Evolutionary conservation across 108 stramenopile genomes (phyloP).

Genomic region (Cylindrotheca fusiformis): DNA sequence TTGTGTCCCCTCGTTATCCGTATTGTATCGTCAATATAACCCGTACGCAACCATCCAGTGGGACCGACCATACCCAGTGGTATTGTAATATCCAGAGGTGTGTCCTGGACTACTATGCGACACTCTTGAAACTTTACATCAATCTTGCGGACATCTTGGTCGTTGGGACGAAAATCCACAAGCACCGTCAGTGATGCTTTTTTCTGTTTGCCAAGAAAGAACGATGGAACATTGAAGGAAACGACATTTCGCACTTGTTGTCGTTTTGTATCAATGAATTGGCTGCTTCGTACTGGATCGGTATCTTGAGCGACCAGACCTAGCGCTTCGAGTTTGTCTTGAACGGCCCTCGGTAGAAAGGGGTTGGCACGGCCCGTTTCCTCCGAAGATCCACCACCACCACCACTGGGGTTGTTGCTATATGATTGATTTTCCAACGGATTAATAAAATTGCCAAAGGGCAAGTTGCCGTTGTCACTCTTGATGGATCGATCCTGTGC

Average conservation of each 20-base stretch:
- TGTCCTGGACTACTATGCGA: constrained; percentile 45
- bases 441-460: constrained; percentile 8
- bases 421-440: constrained; percentile 86
- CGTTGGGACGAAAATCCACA: constrained; percentile 51
- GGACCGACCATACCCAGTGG: constrained; percentile 72
- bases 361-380: constrained; percentile 62
- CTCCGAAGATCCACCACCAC: too few relatives aligned
- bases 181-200: constrained; percentile 55
- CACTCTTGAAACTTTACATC: constrained; percentile 77
- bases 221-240: constrained; percentile 38
- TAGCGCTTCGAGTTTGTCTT: constrained; percentile 64
- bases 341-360: constrained; percentile 53
- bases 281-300: constrained; percentile 53
- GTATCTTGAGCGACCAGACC: constrained; percentile 39
- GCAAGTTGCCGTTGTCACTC: neutral
- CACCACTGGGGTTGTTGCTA: constrained; percentile 61
- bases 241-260: constrained; percentile 73
- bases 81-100: constrained; percentile 48
- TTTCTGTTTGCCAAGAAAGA: neutral
- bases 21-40: constrained; percentile 69
- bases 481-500: constrained; percentile 55
- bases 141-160: constrained; percentile 49
- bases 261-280: constrained; percentile 67
- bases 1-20: constrained; percentile 85
- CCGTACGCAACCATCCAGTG: constrained; percentile 72